Evolutionary conservation across 2,329 filamentous ascomycete species (phyloP).

Genomic region (Zymoseptoria brevis): DNA sequence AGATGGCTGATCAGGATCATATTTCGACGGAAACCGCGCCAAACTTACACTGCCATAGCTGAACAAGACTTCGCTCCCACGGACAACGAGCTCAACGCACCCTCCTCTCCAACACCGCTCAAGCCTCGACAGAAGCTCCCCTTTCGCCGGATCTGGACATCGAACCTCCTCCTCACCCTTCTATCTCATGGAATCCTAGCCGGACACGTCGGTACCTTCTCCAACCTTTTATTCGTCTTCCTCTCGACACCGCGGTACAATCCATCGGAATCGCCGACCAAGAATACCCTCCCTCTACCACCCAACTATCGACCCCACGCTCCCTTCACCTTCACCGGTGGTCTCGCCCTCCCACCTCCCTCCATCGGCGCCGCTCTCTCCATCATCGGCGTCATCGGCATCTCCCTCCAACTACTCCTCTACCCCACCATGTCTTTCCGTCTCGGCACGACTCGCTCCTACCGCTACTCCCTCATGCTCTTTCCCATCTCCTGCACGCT

Average conservation of each 20-base stretch:
- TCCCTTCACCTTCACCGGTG: constrained; percentile 42
- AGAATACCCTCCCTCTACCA: constrained; percentile 33
- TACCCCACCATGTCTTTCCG: constrained; percentile 37
- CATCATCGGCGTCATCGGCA: constrained; percentile 42
- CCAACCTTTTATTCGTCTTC: constrained; percentile 43
- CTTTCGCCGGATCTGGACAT: constrained; percentile 41
- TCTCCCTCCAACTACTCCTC: constrained; percentile 39
- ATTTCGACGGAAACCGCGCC: constrained; percentile 23
- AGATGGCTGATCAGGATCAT: constrained; percentile 31
- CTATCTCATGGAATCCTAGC: constrained; percentile 39
- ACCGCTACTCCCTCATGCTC: constrained; percentile 34
- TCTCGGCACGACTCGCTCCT: constrained; percentile 36
- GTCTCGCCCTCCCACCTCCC: constrained; percentile 40
- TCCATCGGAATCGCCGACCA: constrained; percentile 16
- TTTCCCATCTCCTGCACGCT: constrained; percentile 41
- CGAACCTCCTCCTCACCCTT: constrained; percentile 38
- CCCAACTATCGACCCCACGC: constrained; percentile 31
- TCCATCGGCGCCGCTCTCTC: constrained; percentile 42
- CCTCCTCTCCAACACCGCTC: background rate
- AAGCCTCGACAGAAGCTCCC: constrained; percentile 31
- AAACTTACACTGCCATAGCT: constrained; percentile 20
- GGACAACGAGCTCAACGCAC: constrained; percentile 19
- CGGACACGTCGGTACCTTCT: constrained; percentile 44
- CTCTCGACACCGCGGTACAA: constrained; percentile 40
- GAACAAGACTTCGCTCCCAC: constrained; percentile 17